Conservation (phyloP, 1,284 basidiomycete genomes). For the Fomitopsis schrenkii region DNA sequence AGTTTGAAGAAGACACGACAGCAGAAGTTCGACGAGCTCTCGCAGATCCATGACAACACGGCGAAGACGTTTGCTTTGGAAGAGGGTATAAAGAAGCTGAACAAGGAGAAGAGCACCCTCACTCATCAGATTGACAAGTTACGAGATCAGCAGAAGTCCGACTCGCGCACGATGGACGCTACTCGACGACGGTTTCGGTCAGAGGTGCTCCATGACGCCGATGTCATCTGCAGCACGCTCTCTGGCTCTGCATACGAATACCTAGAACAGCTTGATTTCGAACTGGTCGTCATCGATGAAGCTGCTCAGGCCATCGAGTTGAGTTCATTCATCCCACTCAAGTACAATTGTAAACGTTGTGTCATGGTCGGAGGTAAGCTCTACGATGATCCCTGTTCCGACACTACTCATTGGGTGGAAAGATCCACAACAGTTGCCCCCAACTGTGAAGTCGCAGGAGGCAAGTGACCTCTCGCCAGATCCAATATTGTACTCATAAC, state of each 20-base stretch:
- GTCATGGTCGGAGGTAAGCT: slow-evolving; percentile 88
- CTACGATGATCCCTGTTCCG: background rate
- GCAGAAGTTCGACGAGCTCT: slow-evolving; percentile 61
- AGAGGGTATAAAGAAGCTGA: slow-evolving; percentile 68
- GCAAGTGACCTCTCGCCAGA: slow-evolving; percentile 30
- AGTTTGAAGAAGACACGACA: slow-evolving; percentile 59
- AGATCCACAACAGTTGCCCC: slow-evolving; percentile 97
- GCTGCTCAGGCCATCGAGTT: slow-evolving; percentile 97
- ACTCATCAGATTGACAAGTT: slow-evolving; percentile 73
- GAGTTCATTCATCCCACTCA: slow-evolving; percentile 94
- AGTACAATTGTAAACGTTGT: slow-evolving; percentile 81
- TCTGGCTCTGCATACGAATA: slow-evolving; percentile 92
- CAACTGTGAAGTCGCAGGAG: slow-evolving; percentile 90
- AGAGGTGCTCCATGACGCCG: slow-evolving; percentile 83
- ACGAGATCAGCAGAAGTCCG: slow-evolving; percentile 77
- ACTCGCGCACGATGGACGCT: slow-evolving; percentile 75
- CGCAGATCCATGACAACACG: slow-evolving; percentile 46
- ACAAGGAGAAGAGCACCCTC: slow-evolving; percentile 58
- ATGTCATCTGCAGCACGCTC: slow-evolving; percentile 93
- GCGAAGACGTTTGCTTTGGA: slow-evolving; percentile 49
- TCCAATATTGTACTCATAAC: background rate
- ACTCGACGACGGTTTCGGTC: slow-evolving; percentile 67
- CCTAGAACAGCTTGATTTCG: slow-evolving; percentile 84
- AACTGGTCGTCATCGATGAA: slow-evolving; percentile 97
- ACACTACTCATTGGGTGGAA: background rate